phyloP scores from a whole-genome alignment of 2,329 filamentous ascomycete genomes.

The Trichophyton benhamiae region DNA sequence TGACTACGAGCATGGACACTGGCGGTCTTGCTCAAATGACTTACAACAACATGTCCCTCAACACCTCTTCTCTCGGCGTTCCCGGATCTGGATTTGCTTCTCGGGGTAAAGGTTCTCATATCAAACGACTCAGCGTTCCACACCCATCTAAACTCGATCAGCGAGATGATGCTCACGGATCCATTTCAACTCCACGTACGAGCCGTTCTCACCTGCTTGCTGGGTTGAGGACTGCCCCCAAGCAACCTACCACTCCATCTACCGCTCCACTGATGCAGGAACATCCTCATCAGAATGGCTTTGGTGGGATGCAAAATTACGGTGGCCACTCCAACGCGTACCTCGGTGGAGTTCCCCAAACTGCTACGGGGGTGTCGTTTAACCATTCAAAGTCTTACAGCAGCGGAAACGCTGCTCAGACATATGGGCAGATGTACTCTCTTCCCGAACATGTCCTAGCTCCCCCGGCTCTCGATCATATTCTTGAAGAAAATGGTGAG shows the following conservation, averaged over 20 bases:
- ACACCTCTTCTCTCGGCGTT: constrained; percentile 57
- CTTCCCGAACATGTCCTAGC: constrained; percentile 49
- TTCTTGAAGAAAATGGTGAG: constrained; percentile 53
- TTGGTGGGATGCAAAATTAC: constrained; percentile 37
- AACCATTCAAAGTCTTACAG: constrained; percentile 24
- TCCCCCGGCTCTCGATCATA: constrained; percentile 46
- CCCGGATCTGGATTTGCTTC: constrained; percentile 73
- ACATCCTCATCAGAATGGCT: constrained; percentile 36
- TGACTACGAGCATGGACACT: constrained; percentile 58
- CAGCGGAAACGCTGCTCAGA: constrained; percentile 24
- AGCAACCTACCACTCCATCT: constrained; percentile 62
- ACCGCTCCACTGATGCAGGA: constrained; percentile 49
- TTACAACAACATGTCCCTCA: constrained; percentile 65
- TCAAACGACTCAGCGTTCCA: constrained; percentile 77
- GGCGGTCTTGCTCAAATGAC: constrained; percentile 99
- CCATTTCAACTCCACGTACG: constrained; percentile 72
- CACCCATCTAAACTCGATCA: constrained; percentile 54
- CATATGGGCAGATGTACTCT: constrained; percentile 52
- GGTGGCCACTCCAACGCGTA: constrained; percentile 9
- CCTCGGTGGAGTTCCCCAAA: constrained; percentile 40
- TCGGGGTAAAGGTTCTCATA: constrained; percentile 68
- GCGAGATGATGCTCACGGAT: constrained; percentile 49
- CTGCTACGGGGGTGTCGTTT: constrained; percentile 45
- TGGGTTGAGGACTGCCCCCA: constrained; percentile 83
- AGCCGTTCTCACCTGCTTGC: constrained; percentile 91